phyloP scores from a whole-genome alignment of 305 asterid species.

The Solanum chacoense region DNA sequence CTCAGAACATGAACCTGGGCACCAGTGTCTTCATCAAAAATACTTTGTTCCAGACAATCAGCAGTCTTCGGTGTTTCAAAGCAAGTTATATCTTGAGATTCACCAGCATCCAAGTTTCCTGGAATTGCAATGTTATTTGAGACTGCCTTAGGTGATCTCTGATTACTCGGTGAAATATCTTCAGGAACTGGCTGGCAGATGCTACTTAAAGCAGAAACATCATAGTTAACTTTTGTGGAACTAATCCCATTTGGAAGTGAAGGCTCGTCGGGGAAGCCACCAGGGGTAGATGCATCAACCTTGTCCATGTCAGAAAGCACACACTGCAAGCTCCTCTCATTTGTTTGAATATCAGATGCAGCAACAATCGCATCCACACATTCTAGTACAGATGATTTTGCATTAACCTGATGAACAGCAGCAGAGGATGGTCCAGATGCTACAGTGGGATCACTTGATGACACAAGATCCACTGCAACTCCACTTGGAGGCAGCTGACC shows the following conservation, averaged over 20 bases:
- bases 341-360: slow-evolving; percentile 22
- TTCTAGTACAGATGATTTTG: slow-evolving; percentile 15
- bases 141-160: slow-evolving; percentile 6
- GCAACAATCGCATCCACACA: slow-evolving; percentile 17
- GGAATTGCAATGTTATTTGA: slow-evolving; percentile 11
- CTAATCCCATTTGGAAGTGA: slow-evolving; percentile 21
- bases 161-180: slow-evolving; percentile 21
- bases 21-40: slow-evolving; percentile 15
- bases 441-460: slow-evolving; percentile 14
- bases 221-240: slow-evolving; percentile 21
- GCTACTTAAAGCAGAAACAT: slow-evolving; percentile 26
- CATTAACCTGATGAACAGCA: slow-evolving; percentile 27
- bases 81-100: slow-evolving; percentile 21
- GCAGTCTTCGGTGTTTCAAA: slow-evolving; percentile 15
- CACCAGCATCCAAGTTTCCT: slow-evolving; percentile 22
- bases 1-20: slow-evolving; percentile 26
- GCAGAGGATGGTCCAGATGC: slow-evolving; percentile 16
- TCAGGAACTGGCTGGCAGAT: slow-evolving; percentile 23
- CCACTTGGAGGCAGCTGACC: slow-evolving; percentile 22
- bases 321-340: slow-evolving; percentile 22
- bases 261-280: slow-evolving; percentile 14
- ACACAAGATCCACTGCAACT: slow-evolving; percentile 16
- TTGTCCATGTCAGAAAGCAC: slow-evolving; percentile 18
- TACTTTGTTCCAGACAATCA: slow-evolving; percentile 18
- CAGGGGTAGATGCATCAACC: slow-evolving; percentile 9